Evolutionary conservation across 2,329 filamentous ascomycete genomes (phyloP).

Genomic region (Phaeosphaeriaceae sp.): DNA sequence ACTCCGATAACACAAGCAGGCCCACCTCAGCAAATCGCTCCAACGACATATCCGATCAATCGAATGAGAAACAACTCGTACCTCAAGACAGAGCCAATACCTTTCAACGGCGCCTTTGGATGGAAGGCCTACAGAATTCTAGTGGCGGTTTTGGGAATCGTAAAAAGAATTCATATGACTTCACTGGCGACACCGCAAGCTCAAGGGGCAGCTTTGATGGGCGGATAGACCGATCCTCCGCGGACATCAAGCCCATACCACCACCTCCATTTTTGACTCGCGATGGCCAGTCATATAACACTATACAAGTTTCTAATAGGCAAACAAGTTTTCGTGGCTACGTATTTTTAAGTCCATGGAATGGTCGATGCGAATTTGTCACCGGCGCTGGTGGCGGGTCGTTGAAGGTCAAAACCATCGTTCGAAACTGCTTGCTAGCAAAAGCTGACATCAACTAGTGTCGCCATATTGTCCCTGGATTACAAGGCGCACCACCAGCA

Average conservation of each 20-base stretch:
- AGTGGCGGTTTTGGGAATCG: slow-evolving; percentile 51
- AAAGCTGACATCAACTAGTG: slow-evolving; percentile 53
- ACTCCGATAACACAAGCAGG: slow-evolving; percentile 25
- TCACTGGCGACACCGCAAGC: slow-evolving; percentile 24
- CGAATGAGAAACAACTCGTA: slow-evolving; percentile 5
- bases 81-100: slow-evolving; percentile 22
- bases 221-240: slow-evolving; percentile 15
- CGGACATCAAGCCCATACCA: slow-evolving; percentile 18
- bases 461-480: slow-evolving; percentile 69
- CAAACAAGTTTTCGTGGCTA: slow-evolving; percentile 67
- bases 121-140: slow-evolving; percentile 53
- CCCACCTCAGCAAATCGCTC: slow-evolving; percentile 18
- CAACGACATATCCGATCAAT: slow-evolving; percentile 21
- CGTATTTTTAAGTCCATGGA: slow-evolving; percentile 84
- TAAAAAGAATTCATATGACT: slow-evolving; percentile 42
- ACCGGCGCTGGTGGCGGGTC: slow-evolving; percentile 78
- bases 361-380: slow-evolving; percentile 82
- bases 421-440: background rate
- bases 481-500: slow-evolving; percentile 40
- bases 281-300: slow-evolving; percentile 35
- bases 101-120: slow-evolving; percentile 56
- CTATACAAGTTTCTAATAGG: slow-evolving; percentile 50
- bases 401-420: slow-evolving; percentile 55
- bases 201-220: slow-evolving; percentile 29
- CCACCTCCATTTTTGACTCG: slow-evolving; percentile 27